Evolutionary conservation across 371 early-diverging fungal genomes (phyloP), one percentile per base, ranked within the genome.

Genomic region (Phascolomyces articulosus): DNA sequence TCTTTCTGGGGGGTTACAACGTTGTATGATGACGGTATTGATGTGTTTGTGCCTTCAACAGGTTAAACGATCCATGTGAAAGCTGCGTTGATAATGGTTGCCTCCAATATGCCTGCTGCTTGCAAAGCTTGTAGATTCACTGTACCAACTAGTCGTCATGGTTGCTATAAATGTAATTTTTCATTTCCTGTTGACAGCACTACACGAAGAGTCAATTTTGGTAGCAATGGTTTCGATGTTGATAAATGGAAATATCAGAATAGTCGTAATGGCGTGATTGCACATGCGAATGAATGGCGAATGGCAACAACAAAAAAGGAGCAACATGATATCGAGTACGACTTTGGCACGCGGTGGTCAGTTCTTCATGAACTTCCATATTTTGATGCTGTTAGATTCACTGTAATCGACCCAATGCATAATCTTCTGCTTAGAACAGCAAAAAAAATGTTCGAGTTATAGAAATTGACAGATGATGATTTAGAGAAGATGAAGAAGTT

Each of bases 351-450:
- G 6, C 62, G 70, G 11, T 70, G 58, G 49, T 55, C 55, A 4
- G 59, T 38, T 15, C 38, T 70, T 2, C 63, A 63, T 41, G 16
- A 56, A 7, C 40, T 70, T 0, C 44, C 20, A 6, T 63, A 70
- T 24, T 66, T 70, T 48, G 66, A 70, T 60, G 24, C 53, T 8
- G 58, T 58, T 41, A 38, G 61, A 8, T 60, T 9, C 24, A 61
- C 41, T 21, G 41, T 40, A 10, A 41, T 69, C 29, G 70, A 70
- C 40, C 40, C 58, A 3, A 63, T 62, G 63, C 70, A 70, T 55
- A 61, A 65, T 26, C 23, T 57, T 3, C 59, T 56, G 40, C 40
- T 60, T 20, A 56, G 64, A 8, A 51, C 55, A 9, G 49, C 66
- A 0, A 66, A 61, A 20, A 41, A 41, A 16, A 41, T 41, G 41